A percentile compares a stretch with the other conserved stretches of the same genome.
These are phyloP conservation scores for Arthromyces matolae DNA, from an alignment of 768 basidiomycete species.

Conservation along the genomic window DNA sequence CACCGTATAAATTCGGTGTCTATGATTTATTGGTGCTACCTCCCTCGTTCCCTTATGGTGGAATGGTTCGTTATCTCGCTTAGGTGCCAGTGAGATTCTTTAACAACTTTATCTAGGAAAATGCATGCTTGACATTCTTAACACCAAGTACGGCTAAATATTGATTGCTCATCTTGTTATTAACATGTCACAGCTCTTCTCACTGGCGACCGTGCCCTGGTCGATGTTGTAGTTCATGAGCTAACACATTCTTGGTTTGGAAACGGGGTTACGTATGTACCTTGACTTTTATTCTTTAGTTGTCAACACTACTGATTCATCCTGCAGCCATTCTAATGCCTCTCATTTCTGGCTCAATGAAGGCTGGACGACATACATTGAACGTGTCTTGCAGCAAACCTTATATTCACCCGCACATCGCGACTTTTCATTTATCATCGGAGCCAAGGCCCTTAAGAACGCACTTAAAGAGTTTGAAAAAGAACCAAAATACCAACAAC, in stretches of 20 bases:
- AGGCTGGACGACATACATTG: constrained; percentile 93
- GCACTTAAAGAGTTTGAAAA: constrained; percentile 58
- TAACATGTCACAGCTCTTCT: constrained; percentile 61
- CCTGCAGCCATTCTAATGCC: constrained; percentile 59
- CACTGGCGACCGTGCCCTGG: constrained; percentile 80
- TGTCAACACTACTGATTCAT: constrained; percentile 1
- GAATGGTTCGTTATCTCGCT: constrained; percentile 54
- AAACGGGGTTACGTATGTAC: constrained; percentile 75
- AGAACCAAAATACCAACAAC: constrained; percentile 70
- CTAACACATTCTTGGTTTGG: constrained; percentile 88
- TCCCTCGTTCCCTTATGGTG: constrained; percentile 90
- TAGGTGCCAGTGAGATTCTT: neutral
- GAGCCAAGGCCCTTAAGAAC: constrained; percentile 67
- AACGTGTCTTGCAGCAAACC: constrained; percentile 69
- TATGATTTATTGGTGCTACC: constrained; percentile 90
- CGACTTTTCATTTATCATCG: constrained; percentile 78
- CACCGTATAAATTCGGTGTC: constrained; percentile 78
- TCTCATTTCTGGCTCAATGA: constrained; percentile 89
- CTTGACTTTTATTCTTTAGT: neutral
- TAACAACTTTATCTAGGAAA: constrained; percentile 54
- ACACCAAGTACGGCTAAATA: constrained; percentile 64
- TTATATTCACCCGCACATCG: constrained; percentile 74
- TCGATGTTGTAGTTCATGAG: constrained; percentile 89
- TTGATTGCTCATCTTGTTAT: neutral
- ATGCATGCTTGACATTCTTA: constrained; percentile 82